phyloP scores from a whole-genome alignment of 2,329 filamentous ascomycete genomes.

The Colletotrichum theobromicola region DNA sequence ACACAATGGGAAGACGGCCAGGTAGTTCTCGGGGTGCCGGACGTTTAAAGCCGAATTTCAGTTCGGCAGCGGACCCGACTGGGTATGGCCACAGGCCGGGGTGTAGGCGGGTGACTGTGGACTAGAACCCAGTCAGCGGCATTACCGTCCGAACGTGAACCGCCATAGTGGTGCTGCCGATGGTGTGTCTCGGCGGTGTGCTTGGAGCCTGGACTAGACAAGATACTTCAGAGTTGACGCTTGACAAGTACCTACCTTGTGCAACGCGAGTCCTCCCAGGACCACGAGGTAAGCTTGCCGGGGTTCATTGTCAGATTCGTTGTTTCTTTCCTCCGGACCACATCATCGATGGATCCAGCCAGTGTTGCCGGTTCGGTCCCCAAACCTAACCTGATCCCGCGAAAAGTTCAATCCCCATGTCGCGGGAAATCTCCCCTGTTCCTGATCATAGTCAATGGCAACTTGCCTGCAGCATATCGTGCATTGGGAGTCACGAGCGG shows the following conservation, averaged over 20 bases:
- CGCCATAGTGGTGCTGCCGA: neutral
- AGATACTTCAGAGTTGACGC: neutral
- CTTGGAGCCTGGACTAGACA: neutral
- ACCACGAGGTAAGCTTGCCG: neutral
- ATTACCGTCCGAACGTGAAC: neutral
- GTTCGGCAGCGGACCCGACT: conserved; percentile 2
- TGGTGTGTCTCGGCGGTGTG: neutral
- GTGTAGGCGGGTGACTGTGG: conserved; percentile 8
- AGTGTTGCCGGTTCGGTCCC: neutral
- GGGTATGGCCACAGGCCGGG: neutral
- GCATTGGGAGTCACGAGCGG: neutral
- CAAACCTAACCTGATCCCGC: neutral
- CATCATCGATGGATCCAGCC: neutral
- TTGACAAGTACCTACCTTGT: neutral
- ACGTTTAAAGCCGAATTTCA: neutral
- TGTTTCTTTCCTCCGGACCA: neutral
- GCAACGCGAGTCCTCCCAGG: neutral
- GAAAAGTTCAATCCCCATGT: neutral
- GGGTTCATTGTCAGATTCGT: conserved; percentile 7
- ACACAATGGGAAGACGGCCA: neutral
- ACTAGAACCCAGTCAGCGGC: neutral
- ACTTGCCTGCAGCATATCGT: neutral
- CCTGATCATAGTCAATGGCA: neutral
- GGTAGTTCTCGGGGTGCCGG: neutral
- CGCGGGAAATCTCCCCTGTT: neutral